Conservation (phyloP, 106 monocot species). For the Dendrobium officinale region DNA sequence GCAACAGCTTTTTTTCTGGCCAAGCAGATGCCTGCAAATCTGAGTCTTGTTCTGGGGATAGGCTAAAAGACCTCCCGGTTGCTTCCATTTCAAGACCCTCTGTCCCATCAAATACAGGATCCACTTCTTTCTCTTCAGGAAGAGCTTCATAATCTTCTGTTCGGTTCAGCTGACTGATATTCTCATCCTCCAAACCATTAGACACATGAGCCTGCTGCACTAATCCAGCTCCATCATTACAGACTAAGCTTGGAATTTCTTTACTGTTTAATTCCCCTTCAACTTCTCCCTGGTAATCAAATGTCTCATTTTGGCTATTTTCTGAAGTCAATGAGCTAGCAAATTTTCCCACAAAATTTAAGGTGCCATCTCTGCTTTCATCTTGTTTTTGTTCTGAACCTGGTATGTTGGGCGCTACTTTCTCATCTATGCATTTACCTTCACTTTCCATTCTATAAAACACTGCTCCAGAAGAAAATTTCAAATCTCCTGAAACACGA, state of each 20-base stretch:
- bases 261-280: conserved; percentile 3
- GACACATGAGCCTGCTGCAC: not conserved
- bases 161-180: conserved; percentile 5
- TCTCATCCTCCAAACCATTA: conserved; percentile 2
- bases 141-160: conserved; percentile 20
- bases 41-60: conserved; percentile 22
- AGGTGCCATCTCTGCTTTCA: not conserved
- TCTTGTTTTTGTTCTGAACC: conserved; percentile 12
- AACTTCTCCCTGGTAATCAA: conserved; percentile 12
- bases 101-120: conserved; percentile 72
- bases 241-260: not conserved
- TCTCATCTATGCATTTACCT: conserved; percentile 15
- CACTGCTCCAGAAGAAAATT: not conserved
- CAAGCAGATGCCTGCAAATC: conserved; percentile 38
- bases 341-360: conserved; percentile 18
- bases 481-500: not conserved
- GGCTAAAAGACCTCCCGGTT: conserved; percentile 15
- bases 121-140: conserved; percentile 41
- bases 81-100: conserved; percentile 49
- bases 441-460: conserved; percentile 17
- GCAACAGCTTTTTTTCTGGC: conserved; percentile 78
- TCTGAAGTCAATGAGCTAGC: conserved; percentile 8
- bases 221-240: not conserved
- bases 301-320: conserved; percentile 4
- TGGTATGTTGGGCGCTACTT: conserved; percentile 2